Percentiles rank a stretch among this genome's conserved stretches.
Conservation (phyloP, 208 protist species). For the Lotmaria passim region DNA sequence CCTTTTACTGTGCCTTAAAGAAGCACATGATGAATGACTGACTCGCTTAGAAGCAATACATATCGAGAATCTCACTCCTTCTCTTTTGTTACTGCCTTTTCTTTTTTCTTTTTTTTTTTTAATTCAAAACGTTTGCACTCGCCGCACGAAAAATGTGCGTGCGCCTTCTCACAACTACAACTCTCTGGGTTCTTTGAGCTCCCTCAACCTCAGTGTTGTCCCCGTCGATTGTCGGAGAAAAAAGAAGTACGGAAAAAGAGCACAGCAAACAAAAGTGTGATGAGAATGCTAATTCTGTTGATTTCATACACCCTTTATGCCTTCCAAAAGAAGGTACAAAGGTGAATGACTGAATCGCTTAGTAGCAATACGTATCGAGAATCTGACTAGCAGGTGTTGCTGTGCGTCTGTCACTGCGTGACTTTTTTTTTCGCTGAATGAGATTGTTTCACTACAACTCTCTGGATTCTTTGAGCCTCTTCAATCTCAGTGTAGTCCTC, state of each 20-base stretch:
- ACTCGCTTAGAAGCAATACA: slow-evolving; percentile 50
- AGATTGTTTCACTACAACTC: slow-evolving; percentile 35
- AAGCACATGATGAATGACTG: slow-evolving; percentile 7
- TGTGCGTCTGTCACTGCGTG: background rate
- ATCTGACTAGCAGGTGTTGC: slow-evolving; percentile 46
- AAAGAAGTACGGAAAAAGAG: slow-evolving; percentile 7
- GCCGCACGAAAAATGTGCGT: too few relatives aligned
- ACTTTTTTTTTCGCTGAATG: background rate
- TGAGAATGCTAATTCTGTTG: slow-evolving; percentile 5
- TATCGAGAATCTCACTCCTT: slow-evolving; percentile 54
- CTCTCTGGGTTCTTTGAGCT: slow-evolving; percentile 47
- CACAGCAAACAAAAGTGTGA: too few relatives aligned
- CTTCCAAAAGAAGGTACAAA: background rate
- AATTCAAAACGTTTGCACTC: too few relatives aligned
- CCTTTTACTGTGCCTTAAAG: background rate
- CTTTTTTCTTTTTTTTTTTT: background rate
- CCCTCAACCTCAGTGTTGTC: slow-evolving; percentile 31
- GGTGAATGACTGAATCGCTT: slow-evolving; percentile 24
- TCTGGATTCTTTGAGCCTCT: slow-evolving; percentile 41
- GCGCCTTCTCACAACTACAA: slow-evolving; percentile 38
- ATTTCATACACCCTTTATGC: background rate
- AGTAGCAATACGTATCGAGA: slow-evolving; percentile 65
- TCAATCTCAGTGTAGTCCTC: slow-evolving; percentile 40
- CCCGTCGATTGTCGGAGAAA: slow-evolving; percentile 56
- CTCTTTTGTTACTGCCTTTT: background rate